Conservation (phyloP, 441 rosid species). For the Flueggea neowawraea region DNA sequence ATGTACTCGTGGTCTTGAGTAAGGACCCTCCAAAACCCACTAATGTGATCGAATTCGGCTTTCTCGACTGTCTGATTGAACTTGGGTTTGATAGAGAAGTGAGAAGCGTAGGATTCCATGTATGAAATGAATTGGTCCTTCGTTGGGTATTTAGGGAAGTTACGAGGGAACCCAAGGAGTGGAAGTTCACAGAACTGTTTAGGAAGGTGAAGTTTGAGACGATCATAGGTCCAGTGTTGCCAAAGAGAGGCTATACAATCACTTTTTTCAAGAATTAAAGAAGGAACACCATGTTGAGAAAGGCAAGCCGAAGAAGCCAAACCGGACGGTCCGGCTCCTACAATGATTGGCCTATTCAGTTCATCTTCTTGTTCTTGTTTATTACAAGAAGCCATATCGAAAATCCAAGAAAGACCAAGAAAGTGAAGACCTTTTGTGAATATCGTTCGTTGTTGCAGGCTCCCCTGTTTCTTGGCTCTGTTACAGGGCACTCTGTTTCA, state of each 20-base stretch:
- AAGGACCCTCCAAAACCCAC: constrained; percentile 60
- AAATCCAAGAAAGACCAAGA: constrained; percentile 5
- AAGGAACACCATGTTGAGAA: constrained; percentile 52
- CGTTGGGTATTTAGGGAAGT: constrained; percentile 82
- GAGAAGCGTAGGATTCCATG: constrained; percentile 70
- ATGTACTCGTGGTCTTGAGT: constrained; percentile 52
- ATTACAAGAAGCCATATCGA: constrained; percentile 34
- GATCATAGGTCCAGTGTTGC: constrained; percentile 76
- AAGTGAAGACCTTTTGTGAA: background rate
- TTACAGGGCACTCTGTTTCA: background rate
- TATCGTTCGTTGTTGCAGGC: background rate
- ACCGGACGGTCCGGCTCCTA: constrained; percentile 99
- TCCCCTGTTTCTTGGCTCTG: constrained; percentile 8
- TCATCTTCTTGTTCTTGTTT: constrained; percentile 15
- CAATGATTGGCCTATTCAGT: constrained; percentile 55
- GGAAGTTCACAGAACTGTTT: constrained; percentile 84
- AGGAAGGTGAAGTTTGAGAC: constrained; percentile 92
- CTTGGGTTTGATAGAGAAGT: constrained; percentile 57
- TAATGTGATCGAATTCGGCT: constrained; percentile 43
- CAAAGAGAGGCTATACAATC: constrained; percentile 89
- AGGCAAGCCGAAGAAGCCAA: constrained; percentile 77
- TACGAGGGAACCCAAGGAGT: constrained; percentile 47
- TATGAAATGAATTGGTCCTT: constrained; percentile 70
- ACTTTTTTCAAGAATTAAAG: constrained; percentile 63
- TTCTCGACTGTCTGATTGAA: constrained; percentile 57